A percentile compares a stretch with the other conserved stretches of the same genome.
phyloP scores from a whole-genome alignment of 1,139 yeast species.

The Debaryomyces fabryi region DNA sequence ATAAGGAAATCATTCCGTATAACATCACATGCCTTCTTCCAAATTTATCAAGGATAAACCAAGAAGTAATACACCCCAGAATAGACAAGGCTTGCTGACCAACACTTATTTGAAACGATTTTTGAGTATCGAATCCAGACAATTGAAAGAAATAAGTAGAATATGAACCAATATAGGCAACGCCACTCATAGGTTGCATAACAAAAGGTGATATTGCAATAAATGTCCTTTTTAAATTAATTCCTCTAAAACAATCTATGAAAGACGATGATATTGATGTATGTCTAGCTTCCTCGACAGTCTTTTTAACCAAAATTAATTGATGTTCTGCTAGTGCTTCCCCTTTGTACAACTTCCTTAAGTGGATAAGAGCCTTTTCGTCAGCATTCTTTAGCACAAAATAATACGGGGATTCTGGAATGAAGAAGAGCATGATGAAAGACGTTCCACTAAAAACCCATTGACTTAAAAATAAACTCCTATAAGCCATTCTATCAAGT shows the following conservation, averaged over 20 bases:
- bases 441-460: constrained; percentile 27
- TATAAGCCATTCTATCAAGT: constrained; percentile 28
- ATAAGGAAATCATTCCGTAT: constrained; percentile 11
- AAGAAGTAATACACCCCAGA: constrained; percentile 7
- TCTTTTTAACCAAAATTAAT: constrained; percentile 3
- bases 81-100: constrained; percentile 3
- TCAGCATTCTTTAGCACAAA: constrained; percentile 10
- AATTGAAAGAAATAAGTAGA: constrained; percentile 4
- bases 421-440: constrained; percentile 15
- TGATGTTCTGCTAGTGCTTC: background rate
- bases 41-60: constrained; percentile 10
- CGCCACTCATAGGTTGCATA: constrained; percentile 5
- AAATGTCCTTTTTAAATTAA: constrained; percentile 13
- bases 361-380: constrained; percentile 10
- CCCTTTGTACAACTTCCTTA: constrained; percentile 6
- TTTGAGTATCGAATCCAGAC: background rate
- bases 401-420: constrained; percentile 16
- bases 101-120: constrained; percentile 3
- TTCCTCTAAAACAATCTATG: constrained; percentile 11
- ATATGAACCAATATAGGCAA: background rate
- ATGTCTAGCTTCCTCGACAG: constrained; percentile 2
- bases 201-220: constrained; percentile 1
- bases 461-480: constrained; percentile 28
- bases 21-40: constrained; percentile 11
- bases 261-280: constrained; percentile 8